Evolutionary conservation across 176 grass and related monocot species (phyloP).

Genomic region (Sorghum bicolor): Sorghum_bicolor_NCBIv3 NC_012875.2:54664001-54664500

Average conservation of each 20-base stretch:
- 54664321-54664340: not conserved
- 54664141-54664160: not conserved
- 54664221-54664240: not conserved
- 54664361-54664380: not conserved
- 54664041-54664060: not conserved
- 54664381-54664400: not conserved
- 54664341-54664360: not conserved
- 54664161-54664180: not conserved
- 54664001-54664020: conserved; percentile 13
- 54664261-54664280: not conserved
- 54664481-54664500: not conserved
- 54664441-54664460: conserved; percentile 3
- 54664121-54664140: not conserved
- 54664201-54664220: not conserved
- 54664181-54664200: not conserved
- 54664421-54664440: not conserved
- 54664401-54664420: conserved; percentile 1
- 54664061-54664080: conserved; percentile 3
- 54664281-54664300: not conserved
- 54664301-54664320: not conserved
- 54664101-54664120: not conserved
- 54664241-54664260: not conserved
- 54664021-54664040: not conserved
- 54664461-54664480: not conserved
- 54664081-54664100: not conserved